Base-by-base conservation (phyloP, 257 asterid species). In the Plantago major region DNA sequence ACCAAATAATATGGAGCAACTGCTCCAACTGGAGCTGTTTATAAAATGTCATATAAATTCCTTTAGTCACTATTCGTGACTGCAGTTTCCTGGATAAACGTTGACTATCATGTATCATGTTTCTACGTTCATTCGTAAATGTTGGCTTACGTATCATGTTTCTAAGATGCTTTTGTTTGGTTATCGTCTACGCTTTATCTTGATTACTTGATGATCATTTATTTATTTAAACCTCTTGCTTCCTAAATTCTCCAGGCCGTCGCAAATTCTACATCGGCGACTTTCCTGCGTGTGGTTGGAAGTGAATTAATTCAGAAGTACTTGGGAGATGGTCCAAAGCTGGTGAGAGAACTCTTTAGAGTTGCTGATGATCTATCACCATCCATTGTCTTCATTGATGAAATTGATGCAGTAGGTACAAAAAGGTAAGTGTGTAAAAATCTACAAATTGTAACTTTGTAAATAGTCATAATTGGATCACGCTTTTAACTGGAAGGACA, bases 291-390 rank as follows among this genome's bases (percentile, higher is more conserved):
- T 62, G 96, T 88, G 66, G 95, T 90, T 58, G 98, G 96, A 50
- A 88, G 94, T 81, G 98, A 90, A 66, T 72, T 90, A 70, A 88
- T 90, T 58, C 96, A 90, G 40, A 88, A 90, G 77, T 88, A 90
- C 67, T 78, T 90, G 72, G 98, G 98, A 66, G 98, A 90, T 76
- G 95, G 98, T 37, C 96, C 97, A 16, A 90, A 90, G 76, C 72
- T 90, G 81, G 97, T 90, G 60, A 83, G 97, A 77, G 95, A 90
- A 74, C 93, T 90, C 65, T 90, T 90, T 58, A 82, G 96, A 70
- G 97, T 90, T 65, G 97, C 96, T 48, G 97, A 90, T 76, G 96
- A 90, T 5, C 88, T 87, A 67, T 90, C 96, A 11, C 97, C 97
- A 0, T 87, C 96, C 6, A 87, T 90, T 51, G 96, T 90, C 74